Evolutionary conservation across 1,284 basidiomycete genomes (phyloP), one percentile per base, ranked within the genome.

Genomic region (Ustilago vetiveriae): DNA sequence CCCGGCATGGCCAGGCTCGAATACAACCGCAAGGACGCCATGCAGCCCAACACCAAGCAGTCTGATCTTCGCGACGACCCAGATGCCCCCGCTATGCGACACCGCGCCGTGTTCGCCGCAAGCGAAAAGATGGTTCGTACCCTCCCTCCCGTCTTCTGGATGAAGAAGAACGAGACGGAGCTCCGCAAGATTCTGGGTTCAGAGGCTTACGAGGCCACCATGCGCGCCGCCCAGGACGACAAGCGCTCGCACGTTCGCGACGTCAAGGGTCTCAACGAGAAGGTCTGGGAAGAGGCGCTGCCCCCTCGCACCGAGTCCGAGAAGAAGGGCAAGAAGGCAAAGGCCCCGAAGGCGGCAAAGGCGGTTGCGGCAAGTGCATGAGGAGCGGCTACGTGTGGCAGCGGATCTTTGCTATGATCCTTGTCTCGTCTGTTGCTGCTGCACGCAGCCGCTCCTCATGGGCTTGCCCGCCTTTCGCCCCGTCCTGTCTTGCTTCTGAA

Each of bases 11-110:
- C 70, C 46, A 50, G 49, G 24, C 65, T 79, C 45, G 50, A 76
- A 53, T 70, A 71, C 60, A 59, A 62, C 48, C 73, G 75, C 41
- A 75, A 74, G 57, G 73, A 79, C 42, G 75, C 68, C 42, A 70
- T 77, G 57, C 75, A 76, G 60, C 67, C 68, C 38, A 76, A 76
- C 47, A 76, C 76, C 55, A 68, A 72, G 56, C 65, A 75, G 58
- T 50, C 58, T 23, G 72, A 75, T 52, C 53, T 69, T 39, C 72
- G 75, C 38, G 74, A 76, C 55, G 70, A 75, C 54, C 66, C 48
- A 54, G 76, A 76, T 29, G 65, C 55, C 11, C 73, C 75, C 37
- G 64, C 75, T 23, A 67, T 74, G 54, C 70, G 76, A 44, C 74
- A 75, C 63, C 73, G 69, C 43, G 76, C 76, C 47, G 50, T 72